phyloP scores from a whole-genome alignment of 306 rosid species.

The Nissolia schottii region DNA sequence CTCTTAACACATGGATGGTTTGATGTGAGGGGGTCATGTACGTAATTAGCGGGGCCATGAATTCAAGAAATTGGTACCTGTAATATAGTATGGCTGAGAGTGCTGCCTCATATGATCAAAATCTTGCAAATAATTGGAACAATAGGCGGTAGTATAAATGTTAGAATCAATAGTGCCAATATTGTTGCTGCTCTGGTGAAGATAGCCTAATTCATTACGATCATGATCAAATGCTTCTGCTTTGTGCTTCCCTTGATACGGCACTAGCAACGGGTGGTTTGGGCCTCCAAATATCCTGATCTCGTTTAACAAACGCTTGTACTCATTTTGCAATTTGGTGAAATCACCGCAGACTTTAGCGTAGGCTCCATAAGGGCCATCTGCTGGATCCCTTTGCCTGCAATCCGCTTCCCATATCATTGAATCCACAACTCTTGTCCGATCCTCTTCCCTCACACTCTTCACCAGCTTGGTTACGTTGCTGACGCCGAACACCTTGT shows the following conservation, averaged over 20 bases:
- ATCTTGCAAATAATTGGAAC: conserved; percentile 30
- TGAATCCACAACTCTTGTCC: conserved; percentile 54
- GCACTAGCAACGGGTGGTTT: conserved; percentile 33
- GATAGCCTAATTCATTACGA: conserved; percentile 26
- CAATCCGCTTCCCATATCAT: conserved; percentile 76
- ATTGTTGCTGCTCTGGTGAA: conserved; percentile 17
- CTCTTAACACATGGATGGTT: too few species aligned
- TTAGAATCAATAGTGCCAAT: conserved; percentile 35
- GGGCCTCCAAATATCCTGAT: conserved; percentile 32
- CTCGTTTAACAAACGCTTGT: conserved; percentile 40
- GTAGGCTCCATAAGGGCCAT: conserved; percentile 66
- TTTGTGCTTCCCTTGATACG: conserved; percentile 18
- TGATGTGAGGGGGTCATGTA: too few species aligned
- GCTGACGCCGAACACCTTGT: conserved; percentile 72
- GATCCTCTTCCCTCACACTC: conserved; percentile 34
- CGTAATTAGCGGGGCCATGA: too few species aligned
- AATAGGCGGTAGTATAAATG: conserved; percentile 32
- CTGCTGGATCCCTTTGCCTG: conserved; percentile 65
- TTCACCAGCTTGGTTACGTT: conserved; percentile 64
- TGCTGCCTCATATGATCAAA: conserved; percentile 26
- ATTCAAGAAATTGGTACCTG: conserved; percentile 37
- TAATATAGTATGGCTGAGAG: conserved; percentile 40
- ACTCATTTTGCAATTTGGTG: too few species aligned
- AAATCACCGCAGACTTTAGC: conserved; percentile 29
- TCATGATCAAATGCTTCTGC: conserved; percentile 19